Evolutionary conservation across 2,329 filamentous ascomycete species (phyloP).

Genomic region (Colletotrichum karsti): DNA sequence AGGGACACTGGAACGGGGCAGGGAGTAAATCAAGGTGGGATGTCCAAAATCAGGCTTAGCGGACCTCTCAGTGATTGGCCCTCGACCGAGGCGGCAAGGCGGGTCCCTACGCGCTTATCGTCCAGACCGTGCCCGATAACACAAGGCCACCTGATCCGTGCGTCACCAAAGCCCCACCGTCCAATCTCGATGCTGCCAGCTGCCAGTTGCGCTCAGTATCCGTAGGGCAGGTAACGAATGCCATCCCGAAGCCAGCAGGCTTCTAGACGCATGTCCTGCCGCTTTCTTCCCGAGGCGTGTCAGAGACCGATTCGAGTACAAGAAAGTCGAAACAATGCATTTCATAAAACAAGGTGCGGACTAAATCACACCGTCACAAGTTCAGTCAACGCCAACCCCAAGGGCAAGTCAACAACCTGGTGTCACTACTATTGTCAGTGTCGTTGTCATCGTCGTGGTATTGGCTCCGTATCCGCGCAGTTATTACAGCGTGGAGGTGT

Average conservation of each 20-base stretch:
- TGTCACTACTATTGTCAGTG: no score
- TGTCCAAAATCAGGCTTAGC: slow-evolving; percentile 32
- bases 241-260: background rate
- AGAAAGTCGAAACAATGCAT: background rate
- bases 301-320: background rate
- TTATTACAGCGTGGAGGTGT: no score
- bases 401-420: no score
- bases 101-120: slow-evolving; percentile 9
- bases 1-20: slow-evolving; percentile 19
- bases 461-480: no score
- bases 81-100: slow-evolving; percentile 20
- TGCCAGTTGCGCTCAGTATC: background rate
- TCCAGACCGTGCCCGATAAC: slow-evolving; percentile 6
- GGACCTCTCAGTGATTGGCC: slow-evolving; percentile 17
- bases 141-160: slow-evolving; percentile 1
- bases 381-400: no score
- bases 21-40: slow-evolving; percentile 32
- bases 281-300: background rate
- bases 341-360: no score
- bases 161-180: slow-evolving; percentile 8
- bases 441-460: no score
- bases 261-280: background rate
- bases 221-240: no score
- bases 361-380: no score
- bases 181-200: background rate